Evolutionary conservation across 805 yeast genomes (phyloP), one percentile per base, ranked within the genome.

Genomic region (Yarrowia bubula): DNA sequence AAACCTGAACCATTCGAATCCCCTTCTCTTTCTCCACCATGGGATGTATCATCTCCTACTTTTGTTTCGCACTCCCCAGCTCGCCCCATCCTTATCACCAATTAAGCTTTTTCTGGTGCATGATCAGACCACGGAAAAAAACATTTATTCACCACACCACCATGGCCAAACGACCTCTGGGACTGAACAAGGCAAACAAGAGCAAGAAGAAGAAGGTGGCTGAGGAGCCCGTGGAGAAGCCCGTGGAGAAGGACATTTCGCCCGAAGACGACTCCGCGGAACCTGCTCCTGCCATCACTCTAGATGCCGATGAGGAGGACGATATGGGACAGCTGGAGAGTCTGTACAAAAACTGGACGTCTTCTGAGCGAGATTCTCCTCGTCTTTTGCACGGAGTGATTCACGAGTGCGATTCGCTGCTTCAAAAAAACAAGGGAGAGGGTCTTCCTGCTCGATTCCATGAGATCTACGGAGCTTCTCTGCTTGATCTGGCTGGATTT

Each of bases 391-490:
- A 92, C 71, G 98, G 97, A 28, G 81, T 92, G 4, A 83, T 93
- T n/a, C 97, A 92, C 71, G 98, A 93, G 73, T 89, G 96, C 77
- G 97, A 93, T 71, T 77, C 96, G 58, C 74, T 91, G 38, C 79
- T 92, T 68, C 68, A 77, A 31, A 69, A 71, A 39, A 71, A 74
- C 50, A 73, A 68, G 28, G 66, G 68, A 17, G 72, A 42, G 67
- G 71, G 51, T 9, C 67, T 76, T 11, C 72, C 76, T 5, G 76
- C 78, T 8, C 71, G 71, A 68, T 89, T 92, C 73, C 88, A 89
- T 72, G 78, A 87, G 5, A 83, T 89, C 35, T 93, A 92, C 75
- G 92, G 91, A 0, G 76, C 85, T 50, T 87, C 96, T 0, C 71
- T 78, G 33, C 69, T 76, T 17, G 69, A 70, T 17, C 70, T 76